Conservation (phyloP, 768 basidiomycete genomes). For the Agaricus subrufescens region DNA sequence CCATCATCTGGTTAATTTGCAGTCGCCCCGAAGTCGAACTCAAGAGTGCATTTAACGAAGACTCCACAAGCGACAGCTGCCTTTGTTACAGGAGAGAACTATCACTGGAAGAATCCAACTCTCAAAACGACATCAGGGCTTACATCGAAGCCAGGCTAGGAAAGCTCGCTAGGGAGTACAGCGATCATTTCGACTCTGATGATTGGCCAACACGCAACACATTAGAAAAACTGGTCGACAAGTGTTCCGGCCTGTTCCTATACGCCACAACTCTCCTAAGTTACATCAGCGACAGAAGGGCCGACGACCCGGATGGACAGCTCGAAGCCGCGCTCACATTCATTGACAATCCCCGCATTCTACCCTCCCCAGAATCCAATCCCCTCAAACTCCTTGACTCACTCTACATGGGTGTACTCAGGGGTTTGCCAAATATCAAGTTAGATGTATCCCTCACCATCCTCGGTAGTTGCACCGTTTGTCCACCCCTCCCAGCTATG, state of each 20-base stretch:
- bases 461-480: background rate
- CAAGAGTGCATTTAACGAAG: background rate
- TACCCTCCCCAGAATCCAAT: background rate
- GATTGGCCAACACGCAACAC: background rate
- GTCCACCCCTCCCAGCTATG: background rate
- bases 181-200: background rate
- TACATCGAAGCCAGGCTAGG: background rate
- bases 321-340: background rate
- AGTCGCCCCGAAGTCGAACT: conserved; percentile 12
- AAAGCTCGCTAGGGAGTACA: background rate
- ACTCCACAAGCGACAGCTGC: background rate
- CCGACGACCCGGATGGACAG: background rate
- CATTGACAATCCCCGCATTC: background rate
- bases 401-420: background rate
- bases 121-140: no score
- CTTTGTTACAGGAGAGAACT: background rate
- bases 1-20: conserved; percentile 5
- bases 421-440: background rate
- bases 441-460: background rate
- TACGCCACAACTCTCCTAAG: conserved; percentile 6
- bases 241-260: conserved; percentile 10
- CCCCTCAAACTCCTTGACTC: background rate
- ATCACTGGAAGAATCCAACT: background rate
- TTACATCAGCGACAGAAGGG: conserved; percentile 11
- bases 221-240: conserved; percentile 2